These are phyloP conservation scores for Porodaedalea pini DNA, from an alignment of 1,284 basidiomycete species.

Conservation along the genomic window DNA sequence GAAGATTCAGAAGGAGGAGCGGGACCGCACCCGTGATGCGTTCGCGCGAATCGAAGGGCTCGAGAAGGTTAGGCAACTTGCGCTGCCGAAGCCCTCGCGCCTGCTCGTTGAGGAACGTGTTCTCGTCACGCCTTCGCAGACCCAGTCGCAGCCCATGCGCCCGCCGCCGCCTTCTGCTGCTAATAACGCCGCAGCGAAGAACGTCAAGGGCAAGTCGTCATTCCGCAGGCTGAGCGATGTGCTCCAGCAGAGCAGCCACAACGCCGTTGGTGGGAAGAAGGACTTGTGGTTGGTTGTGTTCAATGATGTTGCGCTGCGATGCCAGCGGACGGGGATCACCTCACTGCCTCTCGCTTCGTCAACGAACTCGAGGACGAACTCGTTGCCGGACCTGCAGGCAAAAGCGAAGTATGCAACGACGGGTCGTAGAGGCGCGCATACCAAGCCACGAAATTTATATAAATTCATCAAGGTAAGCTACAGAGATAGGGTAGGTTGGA, in stretches of 20 bases:
- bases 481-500: not conserved
- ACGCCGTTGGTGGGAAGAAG: slow-evolving; percentile 67
- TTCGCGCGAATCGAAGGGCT: slow-evolving; percentile 95
- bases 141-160: slow-evolving; percentile 37
- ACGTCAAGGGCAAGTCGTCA: slow-evolving; percentile 73
- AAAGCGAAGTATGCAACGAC: slow-evolving; percentile 79
- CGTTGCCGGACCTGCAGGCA: slow-evolving; percentile 73
- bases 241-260: slow-evolving; percentile 42
- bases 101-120: slow-evolving; percentile 83
- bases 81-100: slow-evolving; percentile 84
- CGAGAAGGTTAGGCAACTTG: slow-evolving; percentile 83
- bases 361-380: slow-evolving; percentile 64
- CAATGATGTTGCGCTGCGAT: slow-evolving; percentile 91
- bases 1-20: slow-evolving; percentile 93
- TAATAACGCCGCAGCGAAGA: slow-evolving; percentile 36
- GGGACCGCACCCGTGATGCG: slow-evolving; percentile 90
- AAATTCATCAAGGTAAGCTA: slow-evolving; percentile 73
- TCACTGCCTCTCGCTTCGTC: slow-evolving; percentile 77
- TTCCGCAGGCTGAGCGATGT: slow-evolving; percentile 85
- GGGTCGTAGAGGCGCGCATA: slow-evolving; percentile 65
- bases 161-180: slow-evolving; percentile 53
- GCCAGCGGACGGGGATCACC: slow-evolving; percentile 87
- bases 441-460: slow-evolving; percentile 86
- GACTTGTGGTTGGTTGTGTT: slow-evolving; percentile 94
- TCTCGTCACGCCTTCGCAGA: slow-evolving; percentile 34